Conservation (phyloP, 2,329 filamentous ascomycete genomes). For the Xylariaceae sp. region DNA sequence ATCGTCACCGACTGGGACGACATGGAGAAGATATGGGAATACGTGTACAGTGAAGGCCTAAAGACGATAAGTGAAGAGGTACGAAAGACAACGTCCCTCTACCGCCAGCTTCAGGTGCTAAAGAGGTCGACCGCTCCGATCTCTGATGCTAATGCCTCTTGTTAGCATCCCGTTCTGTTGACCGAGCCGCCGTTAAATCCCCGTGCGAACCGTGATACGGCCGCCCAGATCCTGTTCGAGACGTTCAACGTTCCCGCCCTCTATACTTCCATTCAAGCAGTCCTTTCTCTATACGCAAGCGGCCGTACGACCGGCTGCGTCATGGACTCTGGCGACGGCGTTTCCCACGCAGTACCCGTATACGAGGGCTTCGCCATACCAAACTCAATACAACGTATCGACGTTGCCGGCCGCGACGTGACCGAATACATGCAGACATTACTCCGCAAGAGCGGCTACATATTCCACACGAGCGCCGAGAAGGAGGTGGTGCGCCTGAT, state of each 20-base stretch:
- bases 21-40: slow-evolving; percentile 99
- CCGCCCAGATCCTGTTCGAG: slow-evolving; percentile 96
- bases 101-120: neutral
- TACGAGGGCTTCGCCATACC: slow-evolving; percentile 98
- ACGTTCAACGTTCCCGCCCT: slow-evolving; percentile 97
- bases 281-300: slow-evolving; percentile 91
- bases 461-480: slow-evolving; percentile 96
- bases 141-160: slow-evolving; percentile 7
- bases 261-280: slow-evolving; percentile 95
- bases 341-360: slow-evolving; percentile 94
- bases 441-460: slow-evolving; percentile 83
- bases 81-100: slow-evolving; percentile 8
- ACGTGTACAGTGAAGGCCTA: slow-evolving; percentile 91
- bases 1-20: slow-evolving; percentile 99
- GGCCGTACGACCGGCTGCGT: slow-evolving; percentile 95
- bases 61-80: slow-evolving; percentile 98
- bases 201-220: slow-evolving; percentile 89
- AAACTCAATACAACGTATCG: slow-evolving; percentile 89
- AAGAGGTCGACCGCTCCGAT: neutral
- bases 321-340: slow-evolving; percentile 89
- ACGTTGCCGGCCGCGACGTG: slow-evolving; percentile 92
- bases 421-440: slow-evolving; percentile 92
- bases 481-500: slow-evolving; percentile 98
- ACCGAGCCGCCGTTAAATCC: slow-evolving; percentile 96
- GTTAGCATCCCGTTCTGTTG: slow-evolving; percentile 84